A percentile compares a stretch with the other conserved stretches of the same genome.
Evolutionary conservation across 495 filamentous ascomycete genomes (phyloP).

Genomic region (Aspergillus homomorphus): DNA sequence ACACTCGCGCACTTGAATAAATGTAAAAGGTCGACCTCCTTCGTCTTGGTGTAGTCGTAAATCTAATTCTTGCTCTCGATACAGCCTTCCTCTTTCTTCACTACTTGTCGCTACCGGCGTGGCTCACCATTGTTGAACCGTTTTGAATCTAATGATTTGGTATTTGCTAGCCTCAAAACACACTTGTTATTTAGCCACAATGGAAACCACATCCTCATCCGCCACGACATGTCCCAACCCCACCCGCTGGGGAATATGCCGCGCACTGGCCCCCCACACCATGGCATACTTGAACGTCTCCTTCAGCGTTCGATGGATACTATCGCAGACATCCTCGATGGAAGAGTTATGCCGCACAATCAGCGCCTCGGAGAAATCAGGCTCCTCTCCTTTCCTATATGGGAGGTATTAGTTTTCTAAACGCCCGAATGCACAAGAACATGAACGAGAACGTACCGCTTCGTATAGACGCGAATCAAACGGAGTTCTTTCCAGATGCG

Average conservation of each 20-base stretch:
- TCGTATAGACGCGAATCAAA: constrained; percentile 92
- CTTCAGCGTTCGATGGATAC: constrained; percentile 90
- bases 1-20: too few species aligned
- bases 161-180: background rate
- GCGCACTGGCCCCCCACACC: constrained; percentile 95
- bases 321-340: constrained; percentile 97
- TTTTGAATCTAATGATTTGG: background rate
- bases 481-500: constrained; percentile 92
- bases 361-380: constrained; percentile 87
- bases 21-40: too few species aligned
- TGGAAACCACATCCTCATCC: constrained; percentile 97
- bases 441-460: constrained; percentile 51
- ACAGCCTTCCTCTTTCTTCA: too few species aligned
- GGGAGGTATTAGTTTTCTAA: constrained; percentile 6
- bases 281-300: constrained; percentile 98
- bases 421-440: background rate
- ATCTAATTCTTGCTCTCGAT: too few species aligned
- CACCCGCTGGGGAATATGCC: constrained; percentile 92
- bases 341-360: constrained; percentile 85
- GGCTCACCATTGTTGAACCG: too few species aligned
- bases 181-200: constrained; percentile 55
- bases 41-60: too few species aligned
- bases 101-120: too few species aligned
- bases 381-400: constrained; percentile 76
- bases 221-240: constrained; percentile 81